A percentile compares a stretch with the other conserved stretches of the same genome.
phyloP scores from a whole-genome alignment of 2,329 filamentous ascomycete genomes.

The Bipolaris zeicola region DNA sequence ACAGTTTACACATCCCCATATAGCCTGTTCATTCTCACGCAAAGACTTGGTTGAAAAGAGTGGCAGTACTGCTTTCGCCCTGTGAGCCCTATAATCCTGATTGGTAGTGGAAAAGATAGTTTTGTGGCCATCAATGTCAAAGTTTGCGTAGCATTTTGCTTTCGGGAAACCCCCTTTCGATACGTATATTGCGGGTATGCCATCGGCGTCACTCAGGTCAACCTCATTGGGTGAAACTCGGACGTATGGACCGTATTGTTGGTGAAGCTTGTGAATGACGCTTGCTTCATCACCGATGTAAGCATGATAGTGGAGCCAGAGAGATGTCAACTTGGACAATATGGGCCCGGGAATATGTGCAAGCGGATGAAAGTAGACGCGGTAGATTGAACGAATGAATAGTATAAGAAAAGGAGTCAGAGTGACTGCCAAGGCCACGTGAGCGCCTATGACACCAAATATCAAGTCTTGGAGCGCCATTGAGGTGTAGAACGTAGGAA shows the following conservation, averaged over 20 bases:
- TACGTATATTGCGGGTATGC: constrained; percentile 58
- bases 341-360: constrained; percentile 32
- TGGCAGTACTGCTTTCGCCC: constrained; percentile 58
- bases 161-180: constrained; percentile 61
- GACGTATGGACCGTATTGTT: constrained; percentile 29
- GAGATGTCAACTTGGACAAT: constrained; percentile 25
- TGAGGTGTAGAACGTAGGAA: not conserved
- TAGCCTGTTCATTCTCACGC: constrained; percentile 45
- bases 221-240: constrained; percentile 37
- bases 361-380: constrained; percentile 31
- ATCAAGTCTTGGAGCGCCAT: constrained; percentile 17
- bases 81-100: constrained; percentile 47
- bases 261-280: constrained; percentile 27
- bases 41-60: constrained; percentile 58
- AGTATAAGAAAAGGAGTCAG: constrained; percentile 15
- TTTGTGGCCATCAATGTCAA: constrained; percentile 61
- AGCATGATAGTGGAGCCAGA: constrained; percentile 38
- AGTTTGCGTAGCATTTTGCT: constrained; percentile 59
- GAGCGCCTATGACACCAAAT: not conserved
- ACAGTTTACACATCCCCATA: constrained; percentile 51
- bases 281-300: constrained; percentile 38
- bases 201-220: constrained; percentile 42
- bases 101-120: constrained; percentile 60
- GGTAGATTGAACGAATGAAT: constrained; percentile 25
- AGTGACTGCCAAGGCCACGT: constrained; percentile 7